phyloP scores from a whole-genome alignment of 2,329 filamentous ascomycete species.

The Bimuria novae-zelandiae region DNA sequence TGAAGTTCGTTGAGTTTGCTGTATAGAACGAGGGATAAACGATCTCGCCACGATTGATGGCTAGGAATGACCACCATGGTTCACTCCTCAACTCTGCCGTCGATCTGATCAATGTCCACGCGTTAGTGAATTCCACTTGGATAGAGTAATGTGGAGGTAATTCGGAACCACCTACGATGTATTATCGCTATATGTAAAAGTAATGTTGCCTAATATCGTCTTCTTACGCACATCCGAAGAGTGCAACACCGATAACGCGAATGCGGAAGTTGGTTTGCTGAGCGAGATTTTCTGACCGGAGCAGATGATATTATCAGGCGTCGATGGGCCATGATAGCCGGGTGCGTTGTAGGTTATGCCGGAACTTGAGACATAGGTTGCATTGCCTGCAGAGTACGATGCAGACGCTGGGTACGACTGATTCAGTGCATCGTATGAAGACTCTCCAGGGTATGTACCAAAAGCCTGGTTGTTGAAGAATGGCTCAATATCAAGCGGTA shows the following conservation, averaged over 20 bases:
- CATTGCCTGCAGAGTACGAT: conserved; percentile 26
- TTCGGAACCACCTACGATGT: conserved; percentile 27
- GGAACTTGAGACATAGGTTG: conserved; percentile 48
- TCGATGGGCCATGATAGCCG: conserved; percentile 42
- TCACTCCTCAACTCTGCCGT: conserved; percentile 51
- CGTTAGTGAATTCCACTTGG: background rate
- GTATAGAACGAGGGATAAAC: conserved; percentile 50
- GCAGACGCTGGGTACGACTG: conserved; percentile 48
- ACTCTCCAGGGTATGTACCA: conserved; percentile 51
- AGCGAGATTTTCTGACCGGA: conserved; percentile 48
- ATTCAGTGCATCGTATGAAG: conserved; percentile 51
- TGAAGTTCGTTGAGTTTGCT: conserved; percentile 47
- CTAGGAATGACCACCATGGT: conserved; percentile 52
- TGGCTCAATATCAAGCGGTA: conserved; percentile 32
- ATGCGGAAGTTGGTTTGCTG: conserved; percentile 38
- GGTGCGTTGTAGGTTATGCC: conserved; percentile 51
- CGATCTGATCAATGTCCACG: conserved; percentile 14
- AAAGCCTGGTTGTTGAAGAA: conserved; percentile 57
- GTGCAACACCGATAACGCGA: conserved; percentile 52
- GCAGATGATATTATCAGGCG: conserved; percentile 52
- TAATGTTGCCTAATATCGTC: conserved; percentile 49
- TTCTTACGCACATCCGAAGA: conserved; percentile 49
- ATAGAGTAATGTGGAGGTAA: background rate
- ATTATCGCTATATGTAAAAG: conserved; percentile 51
- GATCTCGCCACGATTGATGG: conserved; percentile 54